Base-by-base conservation (phyloP, 2,329 filamentous ascomycete species). In the Sporothrix schenckii region DNA sequence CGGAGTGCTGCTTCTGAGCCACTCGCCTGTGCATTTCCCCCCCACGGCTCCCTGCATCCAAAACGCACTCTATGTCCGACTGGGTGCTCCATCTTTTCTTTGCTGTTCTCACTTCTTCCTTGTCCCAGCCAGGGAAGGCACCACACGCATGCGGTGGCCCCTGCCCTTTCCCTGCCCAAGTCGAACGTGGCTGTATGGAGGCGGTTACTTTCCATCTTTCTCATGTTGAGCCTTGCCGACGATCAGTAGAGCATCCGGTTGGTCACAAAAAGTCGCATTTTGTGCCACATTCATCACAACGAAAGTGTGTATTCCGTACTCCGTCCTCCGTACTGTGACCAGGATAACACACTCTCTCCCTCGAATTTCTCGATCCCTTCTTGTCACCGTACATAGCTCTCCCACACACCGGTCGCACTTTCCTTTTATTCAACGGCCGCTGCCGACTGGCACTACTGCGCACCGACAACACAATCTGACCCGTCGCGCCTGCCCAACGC, bases 21-120 rank as follows among this genome's bases (percentile, higher is more conserved):
- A 47, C 21, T 52, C 24, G 52, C 61, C 47, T 52, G 44, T 34
- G 24, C 21, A 14, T n/a, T 30, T 30, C 41, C 41, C 44, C 41
- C 68, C 68, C 56, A 63, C 68, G 56, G 68, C 56, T 69, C 68
- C 68, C 68, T 69, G 56, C 68, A 63, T 56, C 49, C 4, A 49
- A 58, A 56, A 56, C 11, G 39, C 52, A 56, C 39, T 68, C 52
- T 49, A 68, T 56, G n/a, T 44, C 66, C 24, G 21, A 68, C 66
- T 54, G 50, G 4, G 27, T 54, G 66, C 50, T 56, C 39, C 66
- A 44, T 58, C 39, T 58, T 58, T 67, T 50, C 41, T 39, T 16
- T 53, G 44, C 4, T 39, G 27, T 66, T 14, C 13, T 34, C 44
- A 34, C 41, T 30, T n/a, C 19, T 30, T 30, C 1, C 41, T 13